Percentiles rank a stretch among this genome's conserved stretches.
Conservation (phyloP, 73 alveolate genomes). For the Diophrys sp. region DNA sequence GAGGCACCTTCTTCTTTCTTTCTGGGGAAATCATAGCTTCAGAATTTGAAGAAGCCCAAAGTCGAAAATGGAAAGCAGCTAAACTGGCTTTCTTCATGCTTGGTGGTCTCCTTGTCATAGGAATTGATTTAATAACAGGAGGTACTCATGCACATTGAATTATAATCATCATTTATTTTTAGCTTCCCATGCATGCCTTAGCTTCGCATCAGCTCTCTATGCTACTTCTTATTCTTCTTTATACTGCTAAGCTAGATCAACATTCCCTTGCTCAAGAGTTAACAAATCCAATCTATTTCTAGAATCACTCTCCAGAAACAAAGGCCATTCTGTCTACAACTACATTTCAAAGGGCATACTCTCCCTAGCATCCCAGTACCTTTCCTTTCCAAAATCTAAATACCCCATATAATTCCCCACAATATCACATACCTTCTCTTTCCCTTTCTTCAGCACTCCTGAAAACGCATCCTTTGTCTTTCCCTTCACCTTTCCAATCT, state of each 20-base stretch:
- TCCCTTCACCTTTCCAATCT: slow-evolving; percentile 55
- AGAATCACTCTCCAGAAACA: slow-evolving; percentile 55
- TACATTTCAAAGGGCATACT: slow-evolving; percentile 14
- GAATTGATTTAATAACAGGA: too few relatives aligned
- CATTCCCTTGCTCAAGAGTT: slow-evolving; percentile 64
- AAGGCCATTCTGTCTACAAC: slow-evolving; percentile 20
- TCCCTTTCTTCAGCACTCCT: slow-evolving; percentile 76
- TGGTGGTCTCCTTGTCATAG: too few relatives aligned
- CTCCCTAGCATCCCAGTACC: slow-evolving; percentile 95
- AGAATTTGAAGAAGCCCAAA: too few relatives aligned
- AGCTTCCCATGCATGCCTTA: slow-evolving; percentile 61
- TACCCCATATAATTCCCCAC: slow-evolving; percentile 92
- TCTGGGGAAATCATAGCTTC: slow-evolving; percentile 73
- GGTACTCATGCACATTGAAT: too few relatives aligned
- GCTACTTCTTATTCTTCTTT: slow-evolving; percentile 81
- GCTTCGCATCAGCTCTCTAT: slow-evolving; percentile 76
- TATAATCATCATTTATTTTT: too few relatives aligned
- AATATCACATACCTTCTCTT: slow-evolving; percentile 62
- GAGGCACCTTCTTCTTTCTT: slow-evolving; percentile 78
- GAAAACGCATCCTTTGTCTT: slow-evolving; percentile 76
- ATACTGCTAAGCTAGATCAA: slow-evolving; percentile 82
- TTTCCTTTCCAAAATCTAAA: slow-evolving; percentile 87
- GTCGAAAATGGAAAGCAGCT: too few relatives aligned
- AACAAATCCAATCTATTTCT: slow-evolving; percentile 68
- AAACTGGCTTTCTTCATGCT: too few relatives aligned